Conservation (phyloP, 805 yeast species). For the Saccharomycopsis malanga region DNA sequence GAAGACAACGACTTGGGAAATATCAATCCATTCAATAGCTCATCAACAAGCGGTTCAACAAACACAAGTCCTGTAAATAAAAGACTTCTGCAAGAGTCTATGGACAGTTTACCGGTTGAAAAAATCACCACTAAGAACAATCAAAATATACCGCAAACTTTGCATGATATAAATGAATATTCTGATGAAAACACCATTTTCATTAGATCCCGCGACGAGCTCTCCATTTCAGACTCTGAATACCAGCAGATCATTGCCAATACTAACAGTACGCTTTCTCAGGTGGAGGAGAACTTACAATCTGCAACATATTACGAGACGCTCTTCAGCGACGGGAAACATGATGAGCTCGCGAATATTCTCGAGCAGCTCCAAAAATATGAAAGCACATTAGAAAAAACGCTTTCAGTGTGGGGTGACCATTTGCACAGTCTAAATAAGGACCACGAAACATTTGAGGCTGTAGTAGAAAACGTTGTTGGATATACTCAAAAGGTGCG, state of each 20-base stretch:
- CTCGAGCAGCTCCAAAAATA: conserved; percentile 30
- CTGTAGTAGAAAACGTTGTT: conserved; percentile 81
- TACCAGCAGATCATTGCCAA: conserved; percentile 25
- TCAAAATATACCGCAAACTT: too few relatives aligned
- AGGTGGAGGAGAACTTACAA: conserved; percentile 18
- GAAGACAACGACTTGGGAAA: too few relatives aligned
- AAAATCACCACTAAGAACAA: too few relatives aligned
- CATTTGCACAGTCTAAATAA: conserved; percentile 41
- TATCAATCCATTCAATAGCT: too few relatives aligned
- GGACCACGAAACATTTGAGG: conserved; percentile 73
- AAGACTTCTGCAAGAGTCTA: too few relatives aligned
- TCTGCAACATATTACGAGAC: conserved; percentile 26
- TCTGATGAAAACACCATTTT: neutral
- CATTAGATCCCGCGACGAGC: neutral
- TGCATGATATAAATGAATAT: too few relatives aligned
- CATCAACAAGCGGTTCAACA: too few relatives aligned
- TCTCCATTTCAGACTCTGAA: conserved; percentile 24
- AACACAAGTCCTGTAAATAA: too few relatives aligned
- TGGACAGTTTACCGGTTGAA: too few relatives aligned
- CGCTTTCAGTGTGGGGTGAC: conserved; percentile 46
- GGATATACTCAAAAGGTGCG: conserved; percentile 83
- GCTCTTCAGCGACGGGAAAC: conserved; percentile 31
- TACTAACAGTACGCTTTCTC: conserved; percentile 25
- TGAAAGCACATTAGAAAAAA: conserved; percentile 32
- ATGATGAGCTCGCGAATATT: conserved; percentile 33